Base-by-base conservation (phyloP, 139 green algal species). In the Gonium pectorale region DNA sequence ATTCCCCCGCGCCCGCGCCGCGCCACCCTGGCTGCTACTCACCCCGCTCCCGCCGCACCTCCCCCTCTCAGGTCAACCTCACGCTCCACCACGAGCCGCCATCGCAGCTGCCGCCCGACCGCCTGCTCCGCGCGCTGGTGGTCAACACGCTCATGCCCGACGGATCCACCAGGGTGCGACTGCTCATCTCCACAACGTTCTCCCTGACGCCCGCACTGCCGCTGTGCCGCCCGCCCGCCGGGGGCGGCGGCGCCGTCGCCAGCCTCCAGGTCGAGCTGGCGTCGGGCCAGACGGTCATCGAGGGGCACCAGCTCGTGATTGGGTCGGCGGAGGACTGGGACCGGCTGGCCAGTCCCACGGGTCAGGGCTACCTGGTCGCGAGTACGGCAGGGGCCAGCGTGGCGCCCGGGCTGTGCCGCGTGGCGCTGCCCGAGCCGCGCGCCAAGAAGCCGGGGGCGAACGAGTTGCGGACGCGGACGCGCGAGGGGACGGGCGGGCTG, bases 391-490 rank as follows among this genome's bases (percentile, higher is more conserved):
- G 52, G 26, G 13, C 17, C 33, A 44, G 40, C 11, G 66, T 86
- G 52, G 80, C 44, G 33, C 67, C 80, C 2, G 80, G 80, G 6
- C 43, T 71, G 4, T 79, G 67, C 49, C 6, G 37, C 35, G 67
- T 86, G 27, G 51, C 67, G 52, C 80, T 86, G 67, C 80, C 66
- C n/a, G 80, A 86, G 49, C 67, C 68, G 38, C 79, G 79, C 33
- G 33, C 22, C 35, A 79, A 86, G 38, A 70, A 70, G 37, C 80
- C 80, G 6, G 75, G 75, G 4, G n/a, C 29, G 4, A 82, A 71
- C n/a, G n/a, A n/a, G n/a, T n/a, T n/a, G n/a, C n/a, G n/a, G n/a
- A n/a, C n/a, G n/a, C n/a, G n/a, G n/a, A n/a, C n/a, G n/a, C n/a
- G n/a, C n/a, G n/a, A n/a, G n/a, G n/a, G n/a, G n/a, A n/a, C n/a